Evolutionary conservation across 2,329 filamentous ascomycete genomes (phyloP).

Genomic region (Clonostachys rhizophaga): DNA sequence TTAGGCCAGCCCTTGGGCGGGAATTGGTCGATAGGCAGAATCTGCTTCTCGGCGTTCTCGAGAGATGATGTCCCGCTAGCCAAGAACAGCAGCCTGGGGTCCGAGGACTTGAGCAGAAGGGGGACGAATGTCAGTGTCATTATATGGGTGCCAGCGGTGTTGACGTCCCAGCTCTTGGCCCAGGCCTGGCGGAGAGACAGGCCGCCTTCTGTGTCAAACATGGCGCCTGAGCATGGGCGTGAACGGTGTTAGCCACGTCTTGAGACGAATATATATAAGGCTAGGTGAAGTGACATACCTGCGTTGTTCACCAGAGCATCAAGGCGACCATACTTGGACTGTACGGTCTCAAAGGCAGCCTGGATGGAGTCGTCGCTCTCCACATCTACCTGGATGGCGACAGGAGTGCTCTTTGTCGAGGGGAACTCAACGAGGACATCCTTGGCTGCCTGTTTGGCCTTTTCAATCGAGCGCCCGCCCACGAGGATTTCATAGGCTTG

Average conservation of each 20-base stretch:
- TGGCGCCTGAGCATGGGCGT: conserved; percentile 17
- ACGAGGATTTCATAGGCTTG: conserved; percentile 45
- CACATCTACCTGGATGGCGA: conserved; percentile 22
- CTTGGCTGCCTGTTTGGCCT: conserved; percentile 38
- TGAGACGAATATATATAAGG: not conserved
- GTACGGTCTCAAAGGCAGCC: conserved; percentile 16
- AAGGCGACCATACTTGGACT: conserved; percentile 14
- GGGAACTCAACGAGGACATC: conserved; percentile 30
- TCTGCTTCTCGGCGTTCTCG: conserved; percentile 11
- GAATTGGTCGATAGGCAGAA: conserved; percentile 12
- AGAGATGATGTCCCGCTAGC: conserved; percentile 31
- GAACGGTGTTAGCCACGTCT: not conserved
- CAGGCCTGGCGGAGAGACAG: conserved; percentile 28
- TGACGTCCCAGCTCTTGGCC: conserved; percentile 38
- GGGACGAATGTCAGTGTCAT: conserved; percentile 28
- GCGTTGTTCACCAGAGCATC: conserved; percentile 28
- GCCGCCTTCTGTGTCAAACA: conserved; percentile 26
- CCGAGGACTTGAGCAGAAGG: conserved; percentile 28
- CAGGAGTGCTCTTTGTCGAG: conserved; percentile 28
- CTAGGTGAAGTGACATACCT: conserved; percentile 10
- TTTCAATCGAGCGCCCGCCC: conserved; percentile 41
- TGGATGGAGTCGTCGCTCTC: conserved; percentile 21
- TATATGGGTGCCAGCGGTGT: conserved; percentile 35
- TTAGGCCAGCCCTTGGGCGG: conserved; percentile 40
- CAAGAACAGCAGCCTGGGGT: conserved; percentile 40